Base-by-base conservation (phyloP, 2,329 filamentous ascomycete genomes). In the Colletotrichum liriopes region DNA sequence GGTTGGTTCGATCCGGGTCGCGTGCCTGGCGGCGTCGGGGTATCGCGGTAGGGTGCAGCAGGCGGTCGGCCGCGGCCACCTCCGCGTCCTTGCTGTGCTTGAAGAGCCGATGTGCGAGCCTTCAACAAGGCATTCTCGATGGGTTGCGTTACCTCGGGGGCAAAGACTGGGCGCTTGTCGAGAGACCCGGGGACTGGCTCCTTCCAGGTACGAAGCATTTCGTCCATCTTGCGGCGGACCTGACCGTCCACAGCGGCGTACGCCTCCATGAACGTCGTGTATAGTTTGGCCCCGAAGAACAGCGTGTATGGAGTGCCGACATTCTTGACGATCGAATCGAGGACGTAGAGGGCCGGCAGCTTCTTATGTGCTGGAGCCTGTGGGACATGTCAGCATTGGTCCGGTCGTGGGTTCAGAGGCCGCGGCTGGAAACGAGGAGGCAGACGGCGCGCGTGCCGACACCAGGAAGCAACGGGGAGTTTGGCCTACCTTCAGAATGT, bases 291-390 rank as follows among this genome's bases (percentile, higher is more conserved):
- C 64, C 95, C 94, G 75, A 99, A 93, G 82, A 98, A 98, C 16
- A 98, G 88, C 0, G 96, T 98, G 83, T 99, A 99, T 9, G 96
- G 96, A 0, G 96, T 98, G 73, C 96, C 96, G 74, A 99, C 95
- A 86, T 99, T 98, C 84, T 99, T 99, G 80, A 97, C 95, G 73
- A 99, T 96, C 20, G 96, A 98, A 84, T 99, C 96, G 79, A 99
- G 92, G 75, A 99, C 94, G 84, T 98, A 99, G 37, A 99, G 88
- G n/a, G 96, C 94, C 23, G 96, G 95, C 3, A 99, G 87, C 80
- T 98, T 99, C 82, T 95, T 95, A 73, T 91, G 89, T 49, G 96
- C 95, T 56, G 94, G 90, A 66, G 93, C 94, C 96, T 99, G 83
- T 75, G 52, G 61, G 63, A 23, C 55, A 70, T 73, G 79, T 89